Base-by-base conservation (phyloP, 1,139 yeast species). In the Candida tunisiensis region DNA sequence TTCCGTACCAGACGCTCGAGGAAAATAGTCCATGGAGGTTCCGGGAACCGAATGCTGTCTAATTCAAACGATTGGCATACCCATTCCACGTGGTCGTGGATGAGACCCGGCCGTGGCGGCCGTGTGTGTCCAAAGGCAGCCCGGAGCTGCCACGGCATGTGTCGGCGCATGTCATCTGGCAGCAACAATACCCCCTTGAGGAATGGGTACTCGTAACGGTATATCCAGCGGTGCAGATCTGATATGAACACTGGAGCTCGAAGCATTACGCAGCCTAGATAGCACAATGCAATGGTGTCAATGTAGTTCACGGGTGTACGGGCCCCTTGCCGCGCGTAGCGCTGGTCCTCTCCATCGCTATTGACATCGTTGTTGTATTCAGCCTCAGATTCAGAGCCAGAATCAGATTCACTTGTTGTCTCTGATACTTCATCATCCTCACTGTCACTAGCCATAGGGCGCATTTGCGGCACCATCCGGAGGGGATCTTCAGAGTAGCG, bases 191-290 rank as follows among this genome's bases (percentile, higher is more conserved):
- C 16, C 2, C 35, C 36, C 23, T 38, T 35, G 37, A 41, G 33
- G 27, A 35, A 40, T 2, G 50, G 50, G 17, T 42, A 30, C 29
- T 41, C 35, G 25, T 31, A 35, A 16, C 41, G 34, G 21, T 41
- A 32, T 6, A 45, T 40, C 51, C 51, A 47, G n/a, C 44, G 39
- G 21, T 35, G 27, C 29, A 47, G 29, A 28, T 47, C 51, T 25
- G 37, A 38, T 2, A 40, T 10, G 29, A 39, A 46, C 15, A 46
- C 35, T 2, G 51, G 51, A 6, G 38, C 15, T 14, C 41, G 30
- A 24, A 47, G 27, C 16, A 41, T 15, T 16, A 37, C 31, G 24
- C 47, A 42, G 6, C 42, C 43, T 13, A 45, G 27, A 18, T 40
- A 42, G 29, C 47, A 41, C 19, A 45, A 28, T n/a, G 35, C 29